Percentiles rank a stretch among this genome's conserved stretches.
Conservation (phyloP, 78 protist species). For the Emiliania huxleyi region DNA sequence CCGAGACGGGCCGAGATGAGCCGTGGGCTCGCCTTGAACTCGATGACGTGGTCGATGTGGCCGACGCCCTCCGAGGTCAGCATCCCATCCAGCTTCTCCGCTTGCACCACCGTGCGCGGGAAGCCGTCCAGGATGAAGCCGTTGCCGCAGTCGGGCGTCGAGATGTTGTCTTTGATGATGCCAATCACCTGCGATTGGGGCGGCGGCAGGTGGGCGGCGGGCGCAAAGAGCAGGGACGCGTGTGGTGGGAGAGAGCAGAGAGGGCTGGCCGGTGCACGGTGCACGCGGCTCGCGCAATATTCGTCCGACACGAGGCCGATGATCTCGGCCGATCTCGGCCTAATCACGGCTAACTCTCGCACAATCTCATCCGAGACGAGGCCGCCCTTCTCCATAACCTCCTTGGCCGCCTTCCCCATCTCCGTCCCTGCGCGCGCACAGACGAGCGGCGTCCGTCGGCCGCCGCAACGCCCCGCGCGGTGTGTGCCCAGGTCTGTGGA, state of each 20-base stretch:
- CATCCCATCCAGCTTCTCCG: conserved; percentile 66
- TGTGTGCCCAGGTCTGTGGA: too few species aligned
- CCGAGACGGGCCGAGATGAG: too few species aligned
- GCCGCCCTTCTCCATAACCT: conserved; percentile 87
- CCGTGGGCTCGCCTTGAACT: too few species aligned
- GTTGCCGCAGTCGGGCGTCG: conserved; percentile 74
- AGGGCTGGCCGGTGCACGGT: too few species aligned
- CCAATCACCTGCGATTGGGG: conserved; percentile 54
- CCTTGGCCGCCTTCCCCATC: conserved; percentile 79
- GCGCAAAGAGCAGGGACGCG: too few species aligned
- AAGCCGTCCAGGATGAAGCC: conserved; percentile 96
- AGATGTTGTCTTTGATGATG: conserved; percentile 79
- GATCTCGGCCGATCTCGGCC: too few species aligned
- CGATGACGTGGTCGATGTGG: conserved; percentile 69
- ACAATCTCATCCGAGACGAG: conserved; percentile 60
- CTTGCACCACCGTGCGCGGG: conserved; percentile 95
- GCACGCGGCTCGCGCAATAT: not conserved
- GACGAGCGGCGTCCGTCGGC: too few species aligned
- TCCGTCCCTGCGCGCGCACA: not conserved
- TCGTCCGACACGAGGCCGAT: not conserved
- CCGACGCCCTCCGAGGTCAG: conserved; percentile 17
- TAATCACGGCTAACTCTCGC: too few species aligned
- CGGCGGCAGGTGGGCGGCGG: not conserved
- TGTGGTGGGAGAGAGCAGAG: too few species aligned
- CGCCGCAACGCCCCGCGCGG: too few species aligned